Evolutionary conservation across 116 monocot genomes (phyloP), one percentile per base, ranked within the genome.

Genomic region (Phalaenopsis hybrid): DNA sequence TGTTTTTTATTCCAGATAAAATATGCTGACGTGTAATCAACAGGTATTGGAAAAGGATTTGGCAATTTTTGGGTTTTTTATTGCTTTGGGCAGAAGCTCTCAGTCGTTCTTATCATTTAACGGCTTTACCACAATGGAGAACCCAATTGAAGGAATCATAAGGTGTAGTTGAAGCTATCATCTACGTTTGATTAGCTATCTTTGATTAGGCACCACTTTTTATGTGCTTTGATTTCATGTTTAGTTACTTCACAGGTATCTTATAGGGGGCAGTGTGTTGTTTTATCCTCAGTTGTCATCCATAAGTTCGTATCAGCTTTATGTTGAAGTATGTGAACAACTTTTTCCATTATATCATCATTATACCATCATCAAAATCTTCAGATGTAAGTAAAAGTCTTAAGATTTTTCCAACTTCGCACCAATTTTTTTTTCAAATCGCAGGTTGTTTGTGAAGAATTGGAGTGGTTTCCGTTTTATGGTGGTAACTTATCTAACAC

Each of bases 391-490:
- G n/a, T n/a, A n/a, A n/a, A n/a, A n/a, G n/a, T n/a, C n/a, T n/a
- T n/a, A n/a, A n/a, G n/a, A n/a, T n/a, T 77, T 77, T 44, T 4
- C 11, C 21, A 75, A 46, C 45, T 46, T 37, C 37, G 37, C 6
- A 11, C 37, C 9, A 10, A 72, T 72, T n/a, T 20, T 8, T 45
- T 77, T 77, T 77, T 77, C 63, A 3, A 25, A 80, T 41, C 41
- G 43, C 83, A 98, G 98, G 95, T 98, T 57, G 98, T 95, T 37
- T 95, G 98, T 74, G 98, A 98, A 83, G 95, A 98, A 84, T 85
- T 98, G 63, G 93, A 98, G 70, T 95, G 98, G 98, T 84, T 98
- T 67, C 98, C 98, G 74, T 98, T 98, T 80, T 98, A 95, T 85
- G 85, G 74, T 49, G 82, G 68, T 77, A 82, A 86, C 45, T 13